Evolutionary conservation across 345 rosid genomes (phyloP), one percentile per base, ranked within the genome.

Genomic region (Cardamine resedifolia): DNA sequence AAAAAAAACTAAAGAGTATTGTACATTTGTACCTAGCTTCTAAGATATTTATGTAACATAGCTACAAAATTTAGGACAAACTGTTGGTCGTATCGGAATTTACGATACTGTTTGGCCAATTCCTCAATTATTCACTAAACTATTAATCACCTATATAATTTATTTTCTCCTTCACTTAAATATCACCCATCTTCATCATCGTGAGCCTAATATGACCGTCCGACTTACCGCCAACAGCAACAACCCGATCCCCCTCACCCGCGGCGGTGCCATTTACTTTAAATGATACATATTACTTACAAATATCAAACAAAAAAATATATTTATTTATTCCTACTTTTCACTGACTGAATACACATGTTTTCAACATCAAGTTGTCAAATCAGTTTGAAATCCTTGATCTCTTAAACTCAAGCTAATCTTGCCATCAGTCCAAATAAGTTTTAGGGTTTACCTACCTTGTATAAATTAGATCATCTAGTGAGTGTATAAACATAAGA

Each of bases 241-340:
- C 9, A 15, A 33, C 49, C 47, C 12, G 31, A 59, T 38, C 48
- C 12, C 12, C 31, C 3, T 23, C 18, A 16, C 2, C 48, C 51
- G 19, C 36, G 24, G n/a, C 67, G 33, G 28, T 52, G 71, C 19
- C 27, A 53, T 53, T 10, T 66, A 66, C 61, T 66, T 36, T 51
- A 26, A 30, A 55, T 5, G 47, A 41, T 41, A 4, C 21, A 15
- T 55, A 15, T 1, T 53, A 27, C 21, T 16, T 45, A 7, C 3
- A 52, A n/a, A 36, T n/a, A 53, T n/a, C 33, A 60, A 41, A 61
- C 36, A 24, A n/a, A 38, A 23, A 59, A 11, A 63, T 6, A 27
- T 45, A 5, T 18, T 30, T 64, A 2, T 64, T 28, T 45, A 27
- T 64, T 64, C 7, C 6, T 28, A 64, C n/a, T n/a, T n/a, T n/a